Conservation (phyloP, 257 asterid species). For the Prunella vulgaris region DNA sequence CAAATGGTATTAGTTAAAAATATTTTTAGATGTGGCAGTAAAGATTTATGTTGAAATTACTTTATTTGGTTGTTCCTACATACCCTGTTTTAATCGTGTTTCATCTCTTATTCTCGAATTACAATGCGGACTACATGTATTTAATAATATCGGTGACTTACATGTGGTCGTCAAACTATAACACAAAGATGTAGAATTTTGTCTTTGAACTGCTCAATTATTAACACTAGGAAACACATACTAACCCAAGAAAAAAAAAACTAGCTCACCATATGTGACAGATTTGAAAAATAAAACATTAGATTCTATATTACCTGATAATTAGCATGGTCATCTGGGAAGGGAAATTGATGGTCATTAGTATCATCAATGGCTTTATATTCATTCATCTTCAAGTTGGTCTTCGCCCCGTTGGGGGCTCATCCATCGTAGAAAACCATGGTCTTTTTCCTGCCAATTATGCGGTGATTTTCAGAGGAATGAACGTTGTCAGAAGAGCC, state of each 20-base stretch:
- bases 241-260: neutral
- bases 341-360: neutral
- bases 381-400: slow-evolving; percentile 22
- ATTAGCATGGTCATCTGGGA: neutral
- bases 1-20: neutral
- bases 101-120: neutral
- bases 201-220: no score
- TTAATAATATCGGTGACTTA: neutral
- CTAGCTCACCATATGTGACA: no score
- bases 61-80: neutral
- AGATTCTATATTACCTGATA: neutral
- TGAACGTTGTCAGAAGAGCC: slow-evolving; percentile 18
- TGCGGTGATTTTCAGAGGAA: neutral
- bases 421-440: slow-evolving; percentile 25
- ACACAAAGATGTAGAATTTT: no score
- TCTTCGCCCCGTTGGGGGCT: slow-evolving; percentile 9
- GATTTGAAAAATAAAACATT: no score
- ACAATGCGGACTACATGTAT: neutral
- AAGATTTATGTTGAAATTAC: neutral
- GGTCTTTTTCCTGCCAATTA: slow-evolving; percentile 10
- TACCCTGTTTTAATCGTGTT: neutral
- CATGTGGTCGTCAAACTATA: no score
- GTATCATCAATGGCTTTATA: slow-evolving; percentile 5
- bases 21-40: neutral
- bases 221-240: no score